Conservation (phyloP, 75 land plant species). For the Chamaecyparis obtusa region DNA sequence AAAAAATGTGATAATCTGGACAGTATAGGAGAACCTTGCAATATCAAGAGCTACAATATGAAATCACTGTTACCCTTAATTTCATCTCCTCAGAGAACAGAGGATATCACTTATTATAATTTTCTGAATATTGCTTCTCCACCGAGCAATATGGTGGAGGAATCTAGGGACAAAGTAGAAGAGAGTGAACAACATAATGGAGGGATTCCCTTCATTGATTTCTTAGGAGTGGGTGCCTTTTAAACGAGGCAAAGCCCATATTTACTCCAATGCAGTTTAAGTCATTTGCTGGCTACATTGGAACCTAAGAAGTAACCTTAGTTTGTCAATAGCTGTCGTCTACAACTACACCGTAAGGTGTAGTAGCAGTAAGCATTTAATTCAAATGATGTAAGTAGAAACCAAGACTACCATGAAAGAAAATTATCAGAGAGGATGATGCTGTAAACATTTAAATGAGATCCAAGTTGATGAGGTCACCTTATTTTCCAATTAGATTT, state of each 20-base stretch:
- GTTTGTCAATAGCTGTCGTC: not conserved
- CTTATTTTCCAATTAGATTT: too few relatives aligned
- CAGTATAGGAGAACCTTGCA: not conserved
- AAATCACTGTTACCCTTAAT: not conserved
- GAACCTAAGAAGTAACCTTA: not conserved
- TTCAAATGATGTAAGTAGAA: too few relatives aligned
- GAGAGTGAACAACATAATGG: not conserved
- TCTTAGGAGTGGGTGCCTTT: not conserved
- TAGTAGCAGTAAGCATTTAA: not conserved
- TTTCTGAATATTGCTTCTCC: conserved; percentile 3
- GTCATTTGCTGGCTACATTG: not conserved
- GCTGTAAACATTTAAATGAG: not conserved
- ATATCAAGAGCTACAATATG: too few relatives aligned
- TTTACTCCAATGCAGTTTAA: not conserved
- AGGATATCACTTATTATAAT: not conserved
- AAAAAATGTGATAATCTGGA: not conserved
- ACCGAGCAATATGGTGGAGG: not conserved
- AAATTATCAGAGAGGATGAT: not conserved
- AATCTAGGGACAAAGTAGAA: not conserved
- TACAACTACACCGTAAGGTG: not conserved
- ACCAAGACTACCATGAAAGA: not conserved
- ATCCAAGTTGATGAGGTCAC: not conserved
- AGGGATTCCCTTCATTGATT: not conserved
- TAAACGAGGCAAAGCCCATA: not conserved
- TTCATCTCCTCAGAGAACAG: not conserved